Conservation (phyloP, 2,329 filamentous ascomycete species). For the Colletotrichum shisoi region DNA sequence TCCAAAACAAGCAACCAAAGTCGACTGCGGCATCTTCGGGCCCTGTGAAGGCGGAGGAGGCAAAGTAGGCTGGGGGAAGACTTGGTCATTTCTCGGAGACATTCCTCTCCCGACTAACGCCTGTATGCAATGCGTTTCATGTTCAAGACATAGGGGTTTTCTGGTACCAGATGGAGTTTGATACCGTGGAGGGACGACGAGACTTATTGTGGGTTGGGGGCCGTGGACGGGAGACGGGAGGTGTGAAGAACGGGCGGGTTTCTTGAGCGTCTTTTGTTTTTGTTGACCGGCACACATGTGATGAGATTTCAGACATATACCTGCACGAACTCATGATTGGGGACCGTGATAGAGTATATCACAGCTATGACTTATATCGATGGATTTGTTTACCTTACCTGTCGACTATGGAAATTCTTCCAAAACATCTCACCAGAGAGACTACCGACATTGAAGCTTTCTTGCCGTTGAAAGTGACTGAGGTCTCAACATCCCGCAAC, state of each 20-base stretch:
- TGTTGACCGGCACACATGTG: constrained; percentile 27
- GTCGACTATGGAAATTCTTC: background rate
- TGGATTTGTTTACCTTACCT: constrained; percentile 3
- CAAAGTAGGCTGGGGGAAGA: background rate
- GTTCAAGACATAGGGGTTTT: constrained; percentile 17
- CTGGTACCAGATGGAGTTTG: constrained; percentile 22
- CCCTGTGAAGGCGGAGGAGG: constrained; percentile 23
- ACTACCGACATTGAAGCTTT: background rate
- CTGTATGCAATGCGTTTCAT: constrained; percentile 19
- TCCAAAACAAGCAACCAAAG: constrained; percentile 50
- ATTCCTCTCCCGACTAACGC: background rate
- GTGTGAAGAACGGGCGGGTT: constrained; percentile 22
- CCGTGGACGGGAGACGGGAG: constrained; percentile 2
- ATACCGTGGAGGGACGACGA: constrained; percentile 3
- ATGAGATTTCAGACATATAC: constrained; percentile 29
- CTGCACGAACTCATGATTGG: constrained; percentile 34
- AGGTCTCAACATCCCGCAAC: constrained; percentile 13
- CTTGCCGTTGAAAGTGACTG: constrained; percentile 5
- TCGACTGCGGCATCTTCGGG: constrained; percentile 10
- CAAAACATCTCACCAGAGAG: background rate
- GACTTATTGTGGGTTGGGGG: background rate
- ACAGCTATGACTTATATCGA: constrained; percentile 27
- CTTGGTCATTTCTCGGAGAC: background rate
- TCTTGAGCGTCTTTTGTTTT: constrained; percentile 26
- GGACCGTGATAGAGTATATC: constrained; percentile 24